These are phyloP conservation scores for Helicocarpus griseus DNA, from an alignment of 2,329 filamentous ascomycete genomes.

Conservation along the genomic window DNA sequence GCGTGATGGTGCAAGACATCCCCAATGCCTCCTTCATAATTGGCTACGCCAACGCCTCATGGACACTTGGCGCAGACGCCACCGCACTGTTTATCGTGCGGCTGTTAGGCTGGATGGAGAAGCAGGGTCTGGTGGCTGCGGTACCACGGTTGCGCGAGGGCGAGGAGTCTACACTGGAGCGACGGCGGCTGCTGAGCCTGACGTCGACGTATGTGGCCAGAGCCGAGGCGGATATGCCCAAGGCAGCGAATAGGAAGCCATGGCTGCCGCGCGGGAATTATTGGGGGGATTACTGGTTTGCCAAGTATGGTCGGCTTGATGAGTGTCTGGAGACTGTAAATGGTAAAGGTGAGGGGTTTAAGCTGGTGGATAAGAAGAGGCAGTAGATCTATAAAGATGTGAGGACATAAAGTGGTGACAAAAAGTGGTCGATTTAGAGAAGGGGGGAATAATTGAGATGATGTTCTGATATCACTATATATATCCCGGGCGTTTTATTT, in stretches of 20 bases:
- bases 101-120: slow-evolving; percentile 25
- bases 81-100: slow-evolving; percentile 31
- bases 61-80: slow-evolving; percentile 37
- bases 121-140: slow-evolving; percentile 17
- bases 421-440: too few relatives aligned
- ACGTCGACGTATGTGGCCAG: slow-evolving; percentile 33
- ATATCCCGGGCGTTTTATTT: too few relatives aligned
- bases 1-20: slow-evolving; percentile 35
- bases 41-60: slow-evolving; percentile 36
- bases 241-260: slow-evolving; percentile 29
- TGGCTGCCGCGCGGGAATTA: slow-evolving; percentile 33
- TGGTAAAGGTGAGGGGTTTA: slow-evolving; percentile 17
- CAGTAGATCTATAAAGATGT: background rate
- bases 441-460: too few relatives aligned
- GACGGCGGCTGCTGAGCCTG: slow-evolving; percentile 26
- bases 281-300: slow-evolving; percentile 29
- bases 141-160: slow-evolving; percentile 19
- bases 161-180: slow-evolving; percentile 16
- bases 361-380: slow-evolving; percentile 7
- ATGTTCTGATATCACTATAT: too few relatives aligned
- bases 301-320: slow-evolving; percentile 26
- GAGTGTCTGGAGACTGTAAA: slow-evolving; percentile 20
- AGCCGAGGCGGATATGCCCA: slow-evolving; percentile 26
- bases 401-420: too few relatives aligned
- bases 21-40: slow-evolving; percentile 34